Conservation (phyloP, 2,329 filamentous ascomycete genomes). For the Colletotrichum noveboracense region DNA sequence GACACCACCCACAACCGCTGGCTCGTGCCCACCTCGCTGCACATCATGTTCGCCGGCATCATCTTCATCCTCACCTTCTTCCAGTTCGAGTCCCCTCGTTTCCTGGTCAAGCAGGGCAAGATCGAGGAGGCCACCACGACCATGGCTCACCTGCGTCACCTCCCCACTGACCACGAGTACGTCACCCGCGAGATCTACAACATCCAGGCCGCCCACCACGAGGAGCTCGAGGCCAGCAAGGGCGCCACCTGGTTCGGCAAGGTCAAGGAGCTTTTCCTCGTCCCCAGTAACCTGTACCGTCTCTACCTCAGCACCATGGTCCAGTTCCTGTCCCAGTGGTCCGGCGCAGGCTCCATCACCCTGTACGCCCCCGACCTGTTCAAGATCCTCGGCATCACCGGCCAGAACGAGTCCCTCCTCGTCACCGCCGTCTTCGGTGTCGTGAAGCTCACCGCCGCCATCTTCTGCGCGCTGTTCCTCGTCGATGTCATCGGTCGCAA, state of each 20-base stretch:
- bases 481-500: conserved; percentile 82
- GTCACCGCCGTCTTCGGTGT: conserved; percentile 79
- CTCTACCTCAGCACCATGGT: conserved; percentile 72
- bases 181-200: conserved; percentile 64
- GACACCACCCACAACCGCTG: conserved; percentile 53
- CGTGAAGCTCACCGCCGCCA: conserved; percentile 71
- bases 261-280: conserved; percentile 71
- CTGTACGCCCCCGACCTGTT: conserved; percentile 80
- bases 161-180: conserved; percentile 65
- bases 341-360: conserved; percentile 75
- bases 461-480: conserved; percentile 77
- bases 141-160: conserved; percentile 63
- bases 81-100: conserved; percentile 73
- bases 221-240: conserved; percentile 74
- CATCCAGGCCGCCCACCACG: conserved; percentile 70
- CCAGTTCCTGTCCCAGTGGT: conserved; percentile 78
- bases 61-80: conserved; percentile 75
- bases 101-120: conserved; percentile 68
- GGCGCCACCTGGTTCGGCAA: conserved; percentile 69
- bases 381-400: conserved; percentile 71
- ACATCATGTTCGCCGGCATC: conserved; percentile 78
- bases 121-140: conserved; percentile 61
- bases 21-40: conserved; percentile 75
- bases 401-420: conserved; percentile 71
- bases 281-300: conserved; percentile 74